Percentiles rank a stretch among this genome's conserved stretches.
phyloP scores from a whole-genome alignment of 2,329 filamentous ascomycete species.

The Cadophora luteo-olivacea region DNA sequence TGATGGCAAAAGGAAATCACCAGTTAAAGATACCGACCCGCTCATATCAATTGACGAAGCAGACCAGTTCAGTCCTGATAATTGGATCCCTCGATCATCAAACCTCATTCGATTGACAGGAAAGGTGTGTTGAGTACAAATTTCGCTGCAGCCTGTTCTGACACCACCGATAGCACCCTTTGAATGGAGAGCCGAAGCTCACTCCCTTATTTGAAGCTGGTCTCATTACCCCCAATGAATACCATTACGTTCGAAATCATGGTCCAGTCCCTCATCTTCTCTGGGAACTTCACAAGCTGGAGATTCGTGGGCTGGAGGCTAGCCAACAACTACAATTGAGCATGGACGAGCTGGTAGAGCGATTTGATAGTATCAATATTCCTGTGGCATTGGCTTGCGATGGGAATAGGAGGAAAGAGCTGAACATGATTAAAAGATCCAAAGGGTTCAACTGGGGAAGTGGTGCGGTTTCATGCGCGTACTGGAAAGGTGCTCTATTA shows the following conservation, averaged over 20 bases:
- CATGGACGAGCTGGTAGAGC: conserved; percentile 51
- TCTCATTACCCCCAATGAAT: conserved; percentile 51
- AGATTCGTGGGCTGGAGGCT: background rate
- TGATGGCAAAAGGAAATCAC: conserved; percentile 49
- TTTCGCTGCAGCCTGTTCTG: background rate
- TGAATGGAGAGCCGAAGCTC: conserved; percentile 57
- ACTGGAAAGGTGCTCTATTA: conserved; percentile 56
- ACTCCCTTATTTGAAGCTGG: conserved; percentile 45
- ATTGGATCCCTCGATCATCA: conserved; percentile 56
- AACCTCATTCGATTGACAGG: conserved; percentile 57
- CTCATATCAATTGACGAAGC: conserved; percentile 52
- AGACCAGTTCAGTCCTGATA: conserved; percentile 59
- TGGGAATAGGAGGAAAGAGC: conserved; percentile 57
- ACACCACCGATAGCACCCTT: conserved; percentile 47
- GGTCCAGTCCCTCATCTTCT: conserved; percentile 54
- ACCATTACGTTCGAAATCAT: conserved; percentile 61
- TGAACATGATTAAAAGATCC: conserved; percentile 53
- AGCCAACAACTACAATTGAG: conserved; percentile 38
- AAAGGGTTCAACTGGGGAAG: conserved; percentile 56
- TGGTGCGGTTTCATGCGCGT: conserved; percentile 55
- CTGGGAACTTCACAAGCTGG: conserved; percentile 18
- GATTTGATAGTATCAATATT: conserved; percentile 55
- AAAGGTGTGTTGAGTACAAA: conserved; percentile 40
- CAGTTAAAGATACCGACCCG: conserved; percentile 43
- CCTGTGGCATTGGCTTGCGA: conserved; percentile 56